phyloP scores from a whole-genome alignment of 2,329 filamentous ascomycete genomes.

The Trichoderma sp. region DNA sequence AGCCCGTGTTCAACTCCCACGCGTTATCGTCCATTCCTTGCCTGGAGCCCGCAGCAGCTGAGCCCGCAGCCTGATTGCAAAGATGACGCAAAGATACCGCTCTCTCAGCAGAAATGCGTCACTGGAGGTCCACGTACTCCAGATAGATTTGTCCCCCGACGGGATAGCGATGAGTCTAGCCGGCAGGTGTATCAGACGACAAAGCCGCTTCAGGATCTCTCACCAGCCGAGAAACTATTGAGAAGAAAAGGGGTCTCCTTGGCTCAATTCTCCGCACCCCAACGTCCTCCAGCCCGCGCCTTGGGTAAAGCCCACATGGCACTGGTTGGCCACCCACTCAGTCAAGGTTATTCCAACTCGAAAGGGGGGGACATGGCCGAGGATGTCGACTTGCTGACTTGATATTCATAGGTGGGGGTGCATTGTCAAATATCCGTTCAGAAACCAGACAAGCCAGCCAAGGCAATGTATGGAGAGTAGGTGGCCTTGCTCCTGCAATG shows the following conservation, averaged over 20 bases:
- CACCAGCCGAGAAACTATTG: conserved; percentile 42
- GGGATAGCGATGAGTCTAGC: conserved; percentile 35
- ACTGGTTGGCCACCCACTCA: neutral
- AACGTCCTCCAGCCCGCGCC: conserved; percentile 20
- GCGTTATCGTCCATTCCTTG: neutral
- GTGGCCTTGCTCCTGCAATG: conserved; percentile 59
- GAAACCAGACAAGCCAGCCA: conserved; percentile 54
- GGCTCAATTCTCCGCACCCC: conserved; percentile 42
- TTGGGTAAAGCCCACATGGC: neutral
- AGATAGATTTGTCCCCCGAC: conserved; percentile 52
- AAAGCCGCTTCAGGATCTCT: conserved; percentile 43
- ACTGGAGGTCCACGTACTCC: conserved; percentile 26
- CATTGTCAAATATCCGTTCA: conserved; percentile 25
- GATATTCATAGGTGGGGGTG: conserved; percentile 26
- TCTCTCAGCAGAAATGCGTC: neutral
- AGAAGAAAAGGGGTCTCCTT: conserved; percentile 40
- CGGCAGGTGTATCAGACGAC: conserved; percentile 47
- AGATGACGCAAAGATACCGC: neutral
- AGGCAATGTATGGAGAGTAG: conserved; percentile 74
- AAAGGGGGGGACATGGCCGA: neutral
- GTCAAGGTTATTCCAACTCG: neutral
- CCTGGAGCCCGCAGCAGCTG: conserved; percentile 14
- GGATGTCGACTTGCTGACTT: neutral
- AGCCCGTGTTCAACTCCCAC: neutral
- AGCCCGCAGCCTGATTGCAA: neutral